Evolutionary conservation across 2,329 filamentous ascomycete species (phyloP), one percentile per base, ranked within the genome.

Genomic region (Aaosphaeria arxii): DNA sequence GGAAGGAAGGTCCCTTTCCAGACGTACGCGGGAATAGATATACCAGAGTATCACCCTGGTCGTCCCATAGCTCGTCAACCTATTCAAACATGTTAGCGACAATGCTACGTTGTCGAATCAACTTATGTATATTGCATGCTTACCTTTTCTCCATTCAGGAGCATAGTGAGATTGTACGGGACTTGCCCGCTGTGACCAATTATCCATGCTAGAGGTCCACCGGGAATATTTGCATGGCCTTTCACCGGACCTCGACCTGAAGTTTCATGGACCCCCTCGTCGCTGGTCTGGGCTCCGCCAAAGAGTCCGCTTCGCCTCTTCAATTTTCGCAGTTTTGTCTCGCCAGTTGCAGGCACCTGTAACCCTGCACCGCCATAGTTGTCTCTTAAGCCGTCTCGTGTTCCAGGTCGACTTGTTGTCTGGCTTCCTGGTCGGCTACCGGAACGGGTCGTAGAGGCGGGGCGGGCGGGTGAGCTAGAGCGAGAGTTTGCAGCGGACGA

Each of bases 31-130:
- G 81, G 57, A 82, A 85, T 11, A 86, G 72, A 57, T 85, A 82
- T n/a, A 86, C 74, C 51, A 78, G 75, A 11, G 82, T 84, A 61
- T 85, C 81, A n/a, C 79, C 83, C 42, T 76, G 63, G 4, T 83
- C 78, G 55, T 84, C 80, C 83, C 83, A 86, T 6, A 86, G 64
- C 57, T 86, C 83, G 5, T 72, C 62, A 11, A 83, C 72, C 77
- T 81, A 52, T 55, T 32, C 28, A 36, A 29, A 31, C 36, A 30
- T 40, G 32, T 29, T 13, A 11, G 9, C 5, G 4, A 30, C 13
- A 24, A 39, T 11, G 7, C 17, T 6, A 13, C 33, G 7, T 36
- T 36, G 33, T 9, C 7, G 33, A 36, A n/a, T 17, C 13, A 6
- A 9, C 28, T 17, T 11, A 13, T 7, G 30, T 6, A 11, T 6